Evolutionary conservation across 2,329 filamentous ascomycete genomes (phyloP).

Genomic region (Verticillium isaacii): DNA sequence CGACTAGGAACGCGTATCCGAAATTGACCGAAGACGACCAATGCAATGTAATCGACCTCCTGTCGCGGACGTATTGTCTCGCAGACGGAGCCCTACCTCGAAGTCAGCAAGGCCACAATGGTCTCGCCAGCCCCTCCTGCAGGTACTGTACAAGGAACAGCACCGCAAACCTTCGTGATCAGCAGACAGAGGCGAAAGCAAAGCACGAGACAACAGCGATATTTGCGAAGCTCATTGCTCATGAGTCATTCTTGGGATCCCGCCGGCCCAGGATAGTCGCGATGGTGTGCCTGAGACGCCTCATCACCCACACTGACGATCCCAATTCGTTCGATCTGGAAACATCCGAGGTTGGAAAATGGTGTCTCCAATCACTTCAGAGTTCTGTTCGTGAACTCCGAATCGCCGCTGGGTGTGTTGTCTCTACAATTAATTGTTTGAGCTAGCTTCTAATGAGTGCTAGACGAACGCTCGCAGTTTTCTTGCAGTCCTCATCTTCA

Average conservation of each 20-base stretch:
- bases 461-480: constrained; percentile 61
- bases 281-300: constrained; percentile 65
- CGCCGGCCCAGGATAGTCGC: constrained; percentile 62
- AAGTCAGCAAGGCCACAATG: background rate
- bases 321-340: constrained; percentile 60
- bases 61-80: constrained; percentile 56
- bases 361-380: constrained; percentile 74
- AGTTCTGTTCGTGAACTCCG: constrained; percentile 84
- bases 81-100: constrained; percentile 33
- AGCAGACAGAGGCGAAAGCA: constrained; percentile 1
- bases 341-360: constrained; percentile 65
- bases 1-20: constrained; percentile 34
- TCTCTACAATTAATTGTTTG: constrained; percentile 7
- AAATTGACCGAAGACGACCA: constrained; percentile 42
- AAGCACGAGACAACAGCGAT: constrained; percentile 36
- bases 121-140: background rate
- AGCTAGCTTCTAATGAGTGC: constrained; percentile 10
- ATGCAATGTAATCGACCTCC: constrained; percentile 45
- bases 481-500: constrained; percentile 44
- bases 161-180: background rate
- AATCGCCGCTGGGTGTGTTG: constrained; percentile 65
- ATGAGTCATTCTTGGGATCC: constrained; percentile 43
- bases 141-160: background rate
- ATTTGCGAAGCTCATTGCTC: constrained; percentile 41
- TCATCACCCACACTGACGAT: constrained; percentile 63